Evolutionary conservation across 805 yeast species (phyloP).

Genomic region (Ogataea siamensis): DNA sequence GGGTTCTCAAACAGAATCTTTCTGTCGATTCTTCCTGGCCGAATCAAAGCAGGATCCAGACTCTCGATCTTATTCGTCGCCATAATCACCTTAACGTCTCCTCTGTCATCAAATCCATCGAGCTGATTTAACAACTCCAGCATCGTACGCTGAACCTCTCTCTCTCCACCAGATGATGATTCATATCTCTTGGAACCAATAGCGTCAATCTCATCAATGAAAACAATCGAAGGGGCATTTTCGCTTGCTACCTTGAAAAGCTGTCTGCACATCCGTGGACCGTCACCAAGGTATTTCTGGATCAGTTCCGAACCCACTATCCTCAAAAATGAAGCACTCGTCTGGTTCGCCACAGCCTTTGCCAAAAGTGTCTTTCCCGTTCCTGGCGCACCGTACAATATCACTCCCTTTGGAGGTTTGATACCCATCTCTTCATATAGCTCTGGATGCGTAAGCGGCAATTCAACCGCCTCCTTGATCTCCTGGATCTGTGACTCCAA

Average conservation of each 20-base stretch:
- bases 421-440: conserved; percentile 96
- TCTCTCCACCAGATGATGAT: conserved; percentile 88
- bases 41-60: conserved; percentile 90
- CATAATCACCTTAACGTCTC: conserved; percentile 97
- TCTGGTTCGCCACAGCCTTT: conserved; percentile 97
- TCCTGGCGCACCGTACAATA: conserved; percentile 98
- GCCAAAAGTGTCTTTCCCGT: conserved; percentile 99
- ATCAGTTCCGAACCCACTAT: conserved; percentile 96
- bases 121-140: conserved; percentile 90
- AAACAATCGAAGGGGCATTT: conserved; percentile 96
- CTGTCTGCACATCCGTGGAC: conserved; percentile 92
- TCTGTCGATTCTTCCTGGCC: conserved; percentile 97
- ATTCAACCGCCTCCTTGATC: conserved; percentile 93
- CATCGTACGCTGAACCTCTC: conserved; percentile 98
- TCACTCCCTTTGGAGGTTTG: conserved; percentile 98
- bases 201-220: conserved; percentile 98
- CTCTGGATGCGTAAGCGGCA: conserved; percentile 94
- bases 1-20: conserved; percentile 96
- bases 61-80: conserved; percentile 95
- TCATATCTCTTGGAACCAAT: conserved; percentile 98
- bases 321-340: conserved; percentile 92
- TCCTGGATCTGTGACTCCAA: conserved; percentile 94
- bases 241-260: conserved; percentile 96
- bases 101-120: conserved; percentile 96
- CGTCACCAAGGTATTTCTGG: conserved; percentile 96